Base-by-base conservation (phyloP, 1,139 yeast genomes). In the Kluyveromyces marxianus region DNA sequence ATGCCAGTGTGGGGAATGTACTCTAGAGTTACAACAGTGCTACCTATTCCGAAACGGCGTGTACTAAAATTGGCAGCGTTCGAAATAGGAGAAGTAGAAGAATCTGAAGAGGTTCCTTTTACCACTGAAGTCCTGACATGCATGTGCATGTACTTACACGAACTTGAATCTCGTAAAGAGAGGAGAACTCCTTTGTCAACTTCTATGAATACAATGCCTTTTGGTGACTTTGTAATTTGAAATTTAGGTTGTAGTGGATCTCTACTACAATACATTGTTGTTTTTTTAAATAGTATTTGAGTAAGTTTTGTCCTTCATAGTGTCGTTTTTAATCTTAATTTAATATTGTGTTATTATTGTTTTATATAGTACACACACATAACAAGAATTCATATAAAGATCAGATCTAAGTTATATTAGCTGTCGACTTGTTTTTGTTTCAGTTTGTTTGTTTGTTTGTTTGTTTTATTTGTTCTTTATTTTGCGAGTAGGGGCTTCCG, bases 141-240 rank as follows among this genome's bases (percentile, higher is more conserved):
- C 48, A 66, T 67, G 69, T 55, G 68, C 7, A 50, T 68, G 58
- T 57, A 66, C 3, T 47, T 67, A 26, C 67, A 60, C 46, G 63
- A 57, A 28, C 54, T 55, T 32, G 66, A 61, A 47, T 54, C 61
- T 21, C 51, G 62, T 30, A 61, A 61, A 45, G 66, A 60, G 33
- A 55, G 55, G 43, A 47, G 64, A 29, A 25, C 42, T 4, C 37
- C 42, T 4, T 32, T 32, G 34, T 10, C 34, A 6, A 7, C 34
- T 10, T 6, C 34, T 6, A 32, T 32, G 34, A 7, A 10, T 10
- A 7, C 34, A 32, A 29, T 29, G 31, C 8, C 21, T 14, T 14
- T 14, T 14, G 21, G 21, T 14, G 21, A 14, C 21, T 14, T 14
- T 14, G 21, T 14, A 14, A 14, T 14, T 14, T 14, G 32, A 7